These are phyloP conservation scores for Pythium biforme DNA, from an alignment of 352 stramenopile genomes.

Conservation along the genomic window DNA sequence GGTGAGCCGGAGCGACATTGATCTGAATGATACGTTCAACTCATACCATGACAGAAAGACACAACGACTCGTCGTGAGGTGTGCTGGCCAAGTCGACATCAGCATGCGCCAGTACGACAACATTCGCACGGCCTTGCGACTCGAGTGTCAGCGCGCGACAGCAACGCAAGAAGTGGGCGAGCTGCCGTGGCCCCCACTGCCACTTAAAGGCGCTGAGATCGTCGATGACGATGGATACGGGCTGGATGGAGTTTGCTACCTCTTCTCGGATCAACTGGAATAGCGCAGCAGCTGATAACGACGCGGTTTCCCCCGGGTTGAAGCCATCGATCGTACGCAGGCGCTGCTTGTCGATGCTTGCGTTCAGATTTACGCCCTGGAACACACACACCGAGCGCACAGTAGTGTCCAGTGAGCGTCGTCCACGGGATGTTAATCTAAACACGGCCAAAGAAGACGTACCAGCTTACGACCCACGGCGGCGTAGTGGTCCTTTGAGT, in stretches of 20 bases:
- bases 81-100: slow-evolving; percentile 39
- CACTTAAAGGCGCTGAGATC: slow-evolving; percentile 64
- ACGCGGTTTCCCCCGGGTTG: neutral
- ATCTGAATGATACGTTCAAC: too few species aligned
- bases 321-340: slow-evolving; percentile 49
- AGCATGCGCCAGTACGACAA: slow-evolving; percentile 55
- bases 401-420: too few species aligned
- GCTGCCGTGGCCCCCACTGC: slow-evolving; percentile 39
- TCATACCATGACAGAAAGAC: neutral
- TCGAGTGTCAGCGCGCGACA: slow-evolving; percentile 58
- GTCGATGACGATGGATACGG: slow-evolving; percentile 59
- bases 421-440: too few species aligned
- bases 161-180: slow-evolving; percentile 61
- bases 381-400: neutral
- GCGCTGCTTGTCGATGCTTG: slow-evolving; percentile 33
- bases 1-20: neutral
- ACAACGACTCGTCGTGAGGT: neutral
- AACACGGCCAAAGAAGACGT: slow-evolving; percentile 2
- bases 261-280: slow-evolving; percentile 40
- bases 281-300: slow-evolving; percentile 16
- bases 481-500: slow-evolving; percentile 57
- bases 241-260: slow-evolving; percentile 30
- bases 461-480: slow-evolving; percentile 72
- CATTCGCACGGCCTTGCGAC: slow-evolving; percentile 45
- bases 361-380: slow-evolving; percentile 54